Conservation (phyloP, 2,329 filamentous ascomycete species). For the Tolypocladium album region DNA sequence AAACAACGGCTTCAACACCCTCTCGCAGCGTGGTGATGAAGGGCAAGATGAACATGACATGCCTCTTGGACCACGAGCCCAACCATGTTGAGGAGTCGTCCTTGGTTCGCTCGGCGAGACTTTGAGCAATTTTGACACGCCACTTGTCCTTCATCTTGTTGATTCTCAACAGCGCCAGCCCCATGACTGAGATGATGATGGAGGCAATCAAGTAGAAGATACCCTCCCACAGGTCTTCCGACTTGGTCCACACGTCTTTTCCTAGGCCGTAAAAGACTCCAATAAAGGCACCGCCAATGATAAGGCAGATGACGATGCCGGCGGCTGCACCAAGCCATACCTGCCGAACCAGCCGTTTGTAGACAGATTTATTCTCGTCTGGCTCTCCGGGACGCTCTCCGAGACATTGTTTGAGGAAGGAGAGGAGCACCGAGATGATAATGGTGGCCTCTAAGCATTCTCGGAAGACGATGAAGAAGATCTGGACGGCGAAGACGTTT, state of each 20-base stretch:
- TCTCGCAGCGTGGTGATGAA: not conserved
- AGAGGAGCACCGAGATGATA: constrained; percentile 61
- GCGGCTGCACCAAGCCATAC: not conserved
- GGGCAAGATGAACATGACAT: not conserved
- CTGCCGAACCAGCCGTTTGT: not conserved
- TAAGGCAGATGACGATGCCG: not conserved
- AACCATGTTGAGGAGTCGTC: not conserved
- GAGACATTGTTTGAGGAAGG: not conserved
- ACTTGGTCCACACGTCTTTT: not conserved
- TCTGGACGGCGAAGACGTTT: constrained; percentile 60
- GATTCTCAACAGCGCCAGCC: constrained; percentile 62
- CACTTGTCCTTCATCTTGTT: constrained; percentile 70
- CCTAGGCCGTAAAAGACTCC: not conserved
- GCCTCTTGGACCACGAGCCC: not conserved
- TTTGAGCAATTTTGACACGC: constrained; percentile 59
- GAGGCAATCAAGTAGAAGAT: not conserved
- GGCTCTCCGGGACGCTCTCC: not conserved
- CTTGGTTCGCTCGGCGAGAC: constrained; percentile 42
- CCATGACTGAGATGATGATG: constrained; percentile 59
- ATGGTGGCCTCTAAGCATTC: constrained; percentile 70
- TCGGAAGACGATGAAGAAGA: constrained; percentile 79
- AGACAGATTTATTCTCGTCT: not conserved
- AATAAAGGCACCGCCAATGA: not conserved
- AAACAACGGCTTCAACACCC: not conserved
- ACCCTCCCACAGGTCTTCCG: not conserved